phyloP scores from a whole-genome alignment of 2,329 filamentous ascomycete species.

The Penicillium sp. region DNA sequence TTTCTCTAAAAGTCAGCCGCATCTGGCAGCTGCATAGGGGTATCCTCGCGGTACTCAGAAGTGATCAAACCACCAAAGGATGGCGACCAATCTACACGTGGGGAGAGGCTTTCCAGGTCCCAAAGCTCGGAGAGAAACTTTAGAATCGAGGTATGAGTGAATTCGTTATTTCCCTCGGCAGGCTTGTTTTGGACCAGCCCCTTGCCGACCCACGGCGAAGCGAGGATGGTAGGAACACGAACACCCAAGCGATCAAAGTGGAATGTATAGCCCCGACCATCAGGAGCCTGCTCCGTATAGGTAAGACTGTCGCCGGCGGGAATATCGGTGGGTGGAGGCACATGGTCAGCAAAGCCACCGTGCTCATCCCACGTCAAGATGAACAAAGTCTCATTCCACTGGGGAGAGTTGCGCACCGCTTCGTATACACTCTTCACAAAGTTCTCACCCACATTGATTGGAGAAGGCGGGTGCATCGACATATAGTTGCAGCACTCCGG shows the following conservation, averaged over 20 bases:
- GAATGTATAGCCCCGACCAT: slow-evolving; percentile 29
- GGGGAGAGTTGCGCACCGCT: slow-evolving; percentile 41
- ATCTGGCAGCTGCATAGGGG: slow-evolving; percentile 23
- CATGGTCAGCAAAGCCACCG: slow-evolving; percentile 48
- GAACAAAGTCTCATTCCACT: slow-evolving; percentile 48
- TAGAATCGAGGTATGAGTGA: slow-evolving; percentile 45
- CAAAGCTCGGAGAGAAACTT: slow-evolving; percentile 44
- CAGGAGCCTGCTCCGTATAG: slow-evolving; percentile 30
- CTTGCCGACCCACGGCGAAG: slow-evolving; percentile 42
- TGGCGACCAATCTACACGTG: slow-evolving; percentile 37
- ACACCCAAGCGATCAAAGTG: slow-evolving; percentile 31
- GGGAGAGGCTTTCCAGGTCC: slow-evolving; percentile 38
- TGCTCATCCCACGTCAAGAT: slow-evolving; percentile 49
- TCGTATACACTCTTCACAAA: slow-evolving; percentile 48
- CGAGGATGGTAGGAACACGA: slow-evolving; percentile 30
- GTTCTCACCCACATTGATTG: slow-evolving; percentile 43
- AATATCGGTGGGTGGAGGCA: slow-evolving; percentile 39
- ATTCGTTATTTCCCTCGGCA: slow-evolving; percentile 37
- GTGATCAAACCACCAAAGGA: slow-evolving; percentile 35
- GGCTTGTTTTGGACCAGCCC: slow-evolving; percentile 41
- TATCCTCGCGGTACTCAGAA: slow-evolving; percentile 24
- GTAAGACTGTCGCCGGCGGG: slow-evolving; percentile 38
- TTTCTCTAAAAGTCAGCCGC: slow-evolving; percentile 15
- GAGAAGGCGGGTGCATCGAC: slow-evolving; percentile 46
- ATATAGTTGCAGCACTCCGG: slow-evolving; percentile 50